A percentile compares a stretch with the other conserved stretches of the same genome.
These are phyloP conservation scores for Cyathus olla DNA, from an alignment of 1,284 basidiomycete species.

Conservation along the genomic window DNA sequence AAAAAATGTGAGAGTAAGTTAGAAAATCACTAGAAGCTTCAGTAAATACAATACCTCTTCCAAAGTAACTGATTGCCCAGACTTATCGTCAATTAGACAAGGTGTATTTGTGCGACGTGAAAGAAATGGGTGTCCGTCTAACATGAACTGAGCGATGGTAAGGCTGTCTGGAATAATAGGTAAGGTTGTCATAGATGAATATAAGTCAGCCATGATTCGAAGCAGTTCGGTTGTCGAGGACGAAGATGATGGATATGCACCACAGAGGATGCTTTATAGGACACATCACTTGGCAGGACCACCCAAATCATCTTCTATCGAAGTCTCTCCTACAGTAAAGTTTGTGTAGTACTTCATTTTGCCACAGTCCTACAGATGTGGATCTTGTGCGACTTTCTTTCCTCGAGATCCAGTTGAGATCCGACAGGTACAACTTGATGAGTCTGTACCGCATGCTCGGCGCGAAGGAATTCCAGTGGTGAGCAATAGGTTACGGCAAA, in stretches of 20 bases:
- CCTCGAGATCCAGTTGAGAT: too few relatives aligned
- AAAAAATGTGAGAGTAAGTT: constrained; percentile 2
- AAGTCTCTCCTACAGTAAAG: too few relatives aligned
- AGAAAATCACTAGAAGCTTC: background rate
- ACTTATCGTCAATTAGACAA: constrained; percentile 70
- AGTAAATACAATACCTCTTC: constrained; percentile 51
- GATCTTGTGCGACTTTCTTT: too few relatives aligned
- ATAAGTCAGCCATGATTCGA: constrained; percentile 29
- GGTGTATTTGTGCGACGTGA: constrained; percentile 54
- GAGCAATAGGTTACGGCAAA: too few relatives aligned
- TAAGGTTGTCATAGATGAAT: constrained; percentile 35
- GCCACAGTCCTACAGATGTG: too few relatives aligned
- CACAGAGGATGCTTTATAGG: constrained; percentile 18
- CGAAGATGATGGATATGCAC: constrained; percentile 7
- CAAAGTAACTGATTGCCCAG: constrained; percentile 52
- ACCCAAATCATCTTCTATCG: too few relatives aligned
- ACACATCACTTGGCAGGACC: background rate
- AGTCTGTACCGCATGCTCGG: too few relatives aligned
- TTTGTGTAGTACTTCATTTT: too few relatives aligned
- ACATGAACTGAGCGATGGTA: constrained; percentile 74
- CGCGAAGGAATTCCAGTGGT: too few relatives aligned
- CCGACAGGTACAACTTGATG: too few relatives aligned
- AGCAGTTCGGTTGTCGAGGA: background rate
- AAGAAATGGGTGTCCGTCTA: constrained; percentile 67
- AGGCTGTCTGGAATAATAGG: constrained; percentile 72